A percentile compares a stretch with the other conserved stretches of the same genome.
phyloP scores from a whole-genome alignment of 768 basidiomycete genomes.

The Boletales sp. region DNA sequence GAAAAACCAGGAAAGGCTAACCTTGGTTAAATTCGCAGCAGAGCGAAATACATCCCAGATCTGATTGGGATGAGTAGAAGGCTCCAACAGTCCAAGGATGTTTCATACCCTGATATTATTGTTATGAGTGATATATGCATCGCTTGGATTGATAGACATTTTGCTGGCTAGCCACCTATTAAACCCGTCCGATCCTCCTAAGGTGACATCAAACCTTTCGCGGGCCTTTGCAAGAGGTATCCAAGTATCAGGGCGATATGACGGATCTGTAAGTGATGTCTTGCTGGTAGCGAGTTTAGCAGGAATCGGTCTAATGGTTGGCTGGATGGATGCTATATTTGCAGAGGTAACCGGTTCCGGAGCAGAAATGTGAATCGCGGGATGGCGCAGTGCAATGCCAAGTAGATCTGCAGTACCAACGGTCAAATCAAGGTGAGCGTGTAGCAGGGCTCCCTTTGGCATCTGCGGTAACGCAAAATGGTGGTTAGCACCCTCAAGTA shows the following conservation, averaged over 20 bases:
- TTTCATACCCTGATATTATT: slow-evolving; percentile 60
- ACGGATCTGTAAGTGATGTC: slow-evolving; percentile 32
- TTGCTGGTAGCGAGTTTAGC: slow-evolving; percentile 11
- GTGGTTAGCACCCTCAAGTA: too few relatives aligned
- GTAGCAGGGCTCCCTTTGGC: slow-evolving; percentile 78
- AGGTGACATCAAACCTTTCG: slow-evolving; percentile 41
- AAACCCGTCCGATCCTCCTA: slow-evolving; percentile 65
- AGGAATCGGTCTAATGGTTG: slow-evolving; percentile 53
- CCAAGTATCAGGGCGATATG: slow-evolving; percentile 50
- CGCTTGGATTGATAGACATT: slow-evolving; percentile 43
- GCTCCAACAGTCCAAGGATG: too few relatives aligned
- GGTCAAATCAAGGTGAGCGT: slow-evolving; percentile 73
- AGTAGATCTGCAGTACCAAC: slow-evolving; percentile 44
- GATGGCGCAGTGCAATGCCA: slow-evolving; percentile 31
- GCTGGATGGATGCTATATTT: slow-evolving; percentile 43
- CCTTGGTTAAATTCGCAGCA: slow-evolving; percentile 41
- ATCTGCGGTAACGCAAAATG: slow-evolving; percentile 40
- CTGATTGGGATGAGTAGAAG: too few relatives aligned
- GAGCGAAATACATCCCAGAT: slow-evolving; percentile 43
- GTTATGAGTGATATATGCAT: slow-evolving; percentile 73
- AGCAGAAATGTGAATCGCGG: slow-evolving; percentile 49
- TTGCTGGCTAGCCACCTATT: slow-evolving; percentile 60
- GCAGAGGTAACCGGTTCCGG: slow-evolving; percentile 35
- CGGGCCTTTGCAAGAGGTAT: slow-evolving; percentile 54
- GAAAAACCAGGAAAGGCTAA: too few relatives aligned